phyloP scores from a whole-genome alignment of 805 yeast genomes.

The Candida nonsorbophila region DNA sequence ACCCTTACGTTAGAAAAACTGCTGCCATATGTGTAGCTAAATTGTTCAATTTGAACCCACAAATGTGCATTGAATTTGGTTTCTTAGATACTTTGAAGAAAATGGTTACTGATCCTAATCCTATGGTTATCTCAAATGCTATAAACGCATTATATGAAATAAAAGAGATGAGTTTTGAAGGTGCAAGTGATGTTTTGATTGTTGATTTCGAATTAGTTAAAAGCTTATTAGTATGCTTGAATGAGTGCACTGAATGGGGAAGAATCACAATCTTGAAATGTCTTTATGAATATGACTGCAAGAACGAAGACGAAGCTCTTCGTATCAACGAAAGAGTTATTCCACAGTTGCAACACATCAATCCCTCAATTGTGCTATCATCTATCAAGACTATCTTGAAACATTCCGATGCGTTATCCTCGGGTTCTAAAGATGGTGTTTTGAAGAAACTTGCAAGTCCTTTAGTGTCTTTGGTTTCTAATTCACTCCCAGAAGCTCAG shows the following conservation, averaged over 20 bases:
- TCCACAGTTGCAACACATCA: constrained; percentile 95
- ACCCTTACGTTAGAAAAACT: constrained; percentile 95
- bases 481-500: constrained; percentile 87
- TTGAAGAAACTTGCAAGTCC: constrained; percentile 79
- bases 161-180: constrained; percentile 56
- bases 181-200: constrained; percentile 28
- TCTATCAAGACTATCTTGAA: constrained; percentile 76
- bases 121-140: constrained; percentile 96
- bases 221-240: constrained; percentile 74
- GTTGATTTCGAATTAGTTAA: constrained; percentile 41
- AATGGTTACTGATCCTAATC: constrained; percentile 80
- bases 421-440: constrained; percentile 28
- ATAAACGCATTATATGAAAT: constrained; percentile 83
- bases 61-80: constrained; percentile 81
- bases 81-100: constrained; percentile 64
- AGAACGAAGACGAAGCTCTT: constrained; percentile 59
- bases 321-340: constrained; percentile 84
- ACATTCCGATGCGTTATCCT: constrained; percentile 50
- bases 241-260: constrained; percentile 99
- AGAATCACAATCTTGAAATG: constrained; percentile 84
- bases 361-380: constrained; percentile 88
- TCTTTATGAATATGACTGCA: constrained; percentile 62
- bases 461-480: constrained; percentile 77
- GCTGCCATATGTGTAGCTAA: constrained; percentile 98
- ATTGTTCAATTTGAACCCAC: constrained; percentile 78